A percentile compares a stretch with the other conserved stretches of the same genome.
Evolutionary conservation across 1,284 basidiomycete genomes (phyloP).

Genomic region (Peniophora sp.): DNA sequence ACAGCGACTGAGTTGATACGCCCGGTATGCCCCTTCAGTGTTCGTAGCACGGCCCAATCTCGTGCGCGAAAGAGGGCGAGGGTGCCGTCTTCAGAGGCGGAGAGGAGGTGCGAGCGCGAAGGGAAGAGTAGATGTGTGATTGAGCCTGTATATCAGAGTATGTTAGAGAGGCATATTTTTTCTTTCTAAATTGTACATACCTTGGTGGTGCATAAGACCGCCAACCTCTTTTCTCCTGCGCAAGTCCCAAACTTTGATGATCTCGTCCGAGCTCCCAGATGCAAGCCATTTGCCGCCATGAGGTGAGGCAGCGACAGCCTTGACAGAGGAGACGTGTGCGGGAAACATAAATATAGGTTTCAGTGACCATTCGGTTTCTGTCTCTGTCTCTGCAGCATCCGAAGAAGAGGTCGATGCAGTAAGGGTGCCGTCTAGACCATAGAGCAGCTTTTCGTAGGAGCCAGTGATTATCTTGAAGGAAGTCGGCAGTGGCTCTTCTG

Average conservation of each 20-base stretch:
- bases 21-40: conserved; percentile 89
- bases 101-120: conserved; percentile 82
- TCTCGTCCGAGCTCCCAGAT: conserved; percentile 91
- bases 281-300: conserved; percentile 92
- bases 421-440: conserved; percentile 76
- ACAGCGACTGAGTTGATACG: conserved; percentile 86
- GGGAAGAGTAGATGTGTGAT: conserved; percentile 88
- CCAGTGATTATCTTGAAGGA: conserved; percentile 86
- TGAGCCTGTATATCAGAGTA: conserved; percentile 48
- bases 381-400: conserved; percentile 8
- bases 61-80: conserved; percentile 86
- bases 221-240: conserved; percentile 88
- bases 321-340: conserved; percentile 90
- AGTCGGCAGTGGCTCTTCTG: conserved; percentile 26
- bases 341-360: conserved; percentile 94
- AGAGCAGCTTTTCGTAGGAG: conserved; percentile 93
- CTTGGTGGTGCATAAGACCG: conserved; percentile 87
- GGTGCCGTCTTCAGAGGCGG: conserved; percentile 86
- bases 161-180: conserved; percentile 13
- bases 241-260: conserved; percentile 97
- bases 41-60: conserved; percentile 88
- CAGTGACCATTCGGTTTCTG: conserved; percentile 35
- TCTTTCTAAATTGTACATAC: conserved; percentile 34
- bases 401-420: conserved; percentile 23
- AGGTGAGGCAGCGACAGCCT: conserved; percentile 81